phyloP scores from a whole-genome alignment of 2,329 filamentous ascomycete genomes.

The Scolecobasidium constrictum region DNA sequence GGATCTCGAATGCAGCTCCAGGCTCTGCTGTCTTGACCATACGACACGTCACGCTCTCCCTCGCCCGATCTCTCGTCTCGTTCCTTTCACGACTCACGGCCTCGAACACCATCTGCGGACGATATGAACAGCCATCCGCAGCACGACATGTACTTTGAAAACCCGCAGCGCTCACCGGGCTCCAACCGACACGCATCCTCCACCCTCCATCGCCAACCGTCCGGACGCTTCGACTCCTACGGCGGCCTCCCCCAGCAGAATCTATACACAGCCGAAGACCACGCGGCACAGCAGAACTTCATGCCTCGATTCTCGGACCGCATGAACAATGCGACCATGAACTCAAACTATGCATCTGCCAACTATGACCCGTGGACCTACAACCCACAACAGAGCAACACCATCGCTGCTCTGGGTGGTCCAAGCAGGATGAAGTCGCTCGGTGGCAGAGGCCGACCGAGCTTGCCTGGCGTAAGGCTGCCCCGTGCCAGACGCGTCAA shows the following conservation, averaged over 20 bases:
- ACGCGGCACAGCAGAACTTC: constrained; percentile 35
- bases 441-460: constrained; percentile 41
- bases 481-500: constrained; percentile 10
- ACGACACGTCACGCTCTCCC: background rate
- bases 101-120: background rate
- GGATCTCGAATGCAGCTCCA: background rate
- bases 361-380: constrained; percentile 76
- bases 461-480: constrained; percentile 58
- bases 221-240: constrained; percentile 68
- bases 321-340: constrained; percentile 45
- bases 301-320: constrained; percentile 50
- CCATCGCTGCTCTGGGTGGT: constrained; percentile 49
- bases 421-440: constrained; percentile 42
- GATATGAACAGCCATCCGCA: constrained; percentile 8
- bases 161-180: constrained; percentile 60
- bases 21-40: background rate
- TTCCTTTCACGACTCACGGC: too few relatives aligned
- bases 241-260: constrained; percentile 50
- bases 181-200: constrained; percentile 53
- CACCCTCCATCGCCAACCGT: constrained; percentile 57
- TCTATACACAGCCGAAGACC: constrained; percentile 61
- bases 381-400: constrained; percentile 43
- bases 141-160: constrained; percentile 62
- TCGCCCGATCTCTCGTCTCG: too few relatives aligned
- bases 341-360: constrained; percentile 49